Base-by-base conservation (phyloP, 2,329 filamentous ascomycete genomes). In the Diaporthe sp. region DNA sequence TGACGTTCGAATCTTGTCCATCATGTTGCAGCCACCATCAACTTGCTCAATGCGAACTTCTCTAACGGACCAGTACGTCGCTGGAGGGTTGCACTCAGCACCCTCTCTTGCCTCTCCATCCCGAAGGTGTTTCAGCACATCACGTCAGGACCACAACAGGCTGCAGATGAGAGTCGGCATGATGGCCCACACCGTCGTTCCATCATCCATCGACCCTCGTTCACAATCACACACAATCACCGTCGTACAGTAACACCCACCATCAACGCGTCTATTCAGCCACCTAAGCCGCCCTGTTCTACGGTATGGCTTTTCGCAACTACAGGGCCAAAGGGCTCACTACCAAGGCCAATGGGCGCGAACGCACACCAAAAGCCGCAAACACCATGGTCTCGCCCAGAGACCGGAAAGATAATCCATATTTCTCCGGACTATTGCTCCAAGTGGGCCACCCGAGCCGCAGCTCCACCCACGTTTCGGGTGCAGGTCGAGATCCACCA, bases 381-480 rank as follows among this genome's bases (percentile, higher is more conserved):
- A n/a, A 39, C 19, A 25, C 22, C 3, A 25, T n/a, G 13, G 15
- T 25, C 28, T 68, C 17, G 22, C 31, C 31, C n/a, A 9, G 31
- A 34, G 34, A 68, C 13, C 49, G 65, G 46, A 22, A 37, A 28
- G 46, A 68, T 37, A 55, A 42, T 7, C n/a, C 34, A 70, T 42
- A 42, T 28, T 55, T 55, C 19, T 15, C 65, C 65, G 49, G 34
- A 42, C 49, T 55, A 55, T 55, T 22, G 34, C 3, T 28, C 49
- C 4, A 53, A 42, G 65, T 70, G 65, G 65, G 65, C 49, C 65
- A 55, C 65, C 65, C 34, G 65, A 55, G 34, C 34, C 51, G 65
- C 65, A 28, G 49, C 65, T 55, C 65, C 65, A 70, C 65, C 65
- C 46, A 51, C 65, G 49, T 42, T 55, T 70, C 65, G 49, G 65